Percentiles rank a stretch among this genome's conserved stretches.
Conservation (phyloP, 805 yeast species). For the Saturnispora besseyi region DNA sequence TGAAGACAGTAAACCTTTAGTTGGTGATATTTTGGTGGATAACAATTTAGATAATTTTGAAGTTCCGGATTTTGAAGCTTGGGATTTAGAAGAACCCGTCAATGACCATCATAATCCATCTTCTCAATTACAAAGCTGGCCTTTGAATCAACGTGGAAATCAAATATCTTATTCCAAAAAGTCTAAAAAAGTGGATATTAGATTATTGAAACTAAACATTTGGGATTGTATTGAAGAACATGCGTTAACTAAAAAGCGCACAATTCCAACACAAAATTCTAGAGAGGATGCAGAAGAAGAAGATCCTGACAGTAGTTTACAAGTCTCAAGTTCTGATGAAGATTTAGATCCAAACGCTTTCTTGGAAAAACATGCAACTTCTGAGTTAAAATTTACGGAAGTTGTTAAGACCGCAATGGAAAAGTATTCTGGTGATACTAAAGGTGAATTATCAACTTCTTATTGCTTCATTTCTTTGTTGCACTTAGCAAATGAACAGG, state of each 20-base stretch:
- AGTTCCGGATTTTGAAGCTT: conserved; percentile 8
- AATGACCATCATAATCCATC: not conserved
- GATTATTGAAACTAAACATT: conserved; percentile 36
- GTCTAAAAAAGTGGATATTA: conserved; percentile 41
- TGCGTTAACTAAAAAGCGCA: conserved; percentile 20
- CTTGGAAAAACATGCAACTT: conserved; percentile 4
- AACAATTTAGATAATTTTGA: conserved; percentile 25
- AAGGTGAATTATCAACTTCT: conserved; percentile 39
- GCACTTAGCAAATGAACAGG: conserved; percentile 43
- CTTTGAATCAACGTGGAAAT: not conserved
- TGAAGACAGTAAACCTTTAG: conserved; percentile 10
- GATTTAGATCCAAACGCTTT: not conserved
- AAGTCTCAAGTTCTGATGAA: not conserved
- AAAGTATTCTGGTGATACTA: conserved; percentile 31
- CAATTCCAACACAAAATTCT: conserved; percentile 17
- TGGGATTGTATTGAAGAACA: conserved; percentile 34
- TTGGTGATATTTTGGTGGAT: conserved; percentile 27
- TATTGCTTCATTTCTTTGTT: conserved; percentile 42
- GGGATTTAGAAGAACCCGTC: conserved; percentile 4
- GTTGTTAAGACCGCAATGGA: conserved; percentile 30
- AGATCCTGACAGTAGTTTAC: not conserved
- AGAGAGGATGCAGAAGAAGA: not conserved
- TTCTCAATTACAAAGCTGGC: not conserved
- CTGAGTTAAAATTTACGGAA: conserved; percentile 23
- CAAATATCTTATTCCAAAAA: conserved; percentile 33